Evolutionary conservation across 1,284 basidiomycete genomes (phyloP).

Genomic region (Malassezia pachydermatis): DNA sequence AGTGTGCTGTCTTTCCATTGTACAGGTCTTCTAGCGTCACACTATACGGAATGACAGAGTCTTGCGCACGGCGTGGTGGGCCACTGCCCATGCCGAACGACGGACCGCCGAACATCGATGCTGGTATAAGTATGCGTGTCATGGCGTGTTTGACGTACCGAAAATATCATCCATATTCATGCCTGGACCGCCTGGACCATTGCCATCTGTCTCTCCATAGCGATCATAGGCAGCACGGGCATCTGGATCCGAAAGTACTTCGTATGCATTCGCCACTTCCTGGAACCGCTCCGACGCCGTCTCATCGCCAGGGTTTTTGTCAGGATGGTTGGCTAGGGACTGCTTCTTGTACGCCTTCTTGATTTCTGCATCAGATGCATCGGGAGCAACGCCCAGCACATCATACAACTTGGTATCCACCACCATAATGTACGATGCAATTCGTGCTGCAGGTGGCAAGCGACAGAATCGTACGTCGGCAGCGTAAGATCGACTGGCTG

Average conservation of each 20-base stretch:
- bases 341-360: slow-evolving; percentile 58
- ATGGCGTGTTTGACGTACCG: slow-evolving; percentile 14
- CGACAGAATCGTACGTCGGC: too few relatives aligned
- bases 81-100: slow-evolving; percentile 24
- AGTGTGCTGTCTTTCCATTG: slow-evolving; percentile 76
- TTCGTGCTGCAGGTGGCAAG: too few relatives aligned
- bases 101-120: slow-evolving; percentile 19
- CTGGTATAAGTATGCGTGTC: slow-evolving; percentile 32
- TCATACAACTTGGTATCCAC: slow-evolving; percentile 34
- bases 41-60: slow-evolving; percentile 59
- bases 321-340: slow-evolving; percentile 40
- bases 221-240: slow-evolving; percentile 36
- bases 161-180: slow-evolving; percentile 38
- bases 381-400: slow-evolving; percentile 58
- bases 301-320: slow-evolving; percentile 42
- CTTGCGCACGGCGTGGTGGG: slow-evolving; percentile 46
- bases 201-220: slow-evolving; percentile 27
- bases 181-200: neutral
- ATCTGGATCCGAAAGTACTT: slow-evolving; percentile 38
- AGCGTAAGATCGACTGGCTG: too few relatives aligned
- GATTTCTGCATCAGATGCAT: slow-evolving; percentile 70
- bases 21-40: slow-evolving; percentile 87
- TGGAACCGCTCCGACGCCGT: slow-evolving; percentile 39
- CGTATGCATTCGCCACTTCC: slow-evolving; percentile 41
- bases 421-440: slow-evolving; percentile 8